These are phyloP conservation scores for Suillus fuscotomentosus DNA, from an alignment of 768 basidiomycete species.

Conservation along the genomic window DNA sequence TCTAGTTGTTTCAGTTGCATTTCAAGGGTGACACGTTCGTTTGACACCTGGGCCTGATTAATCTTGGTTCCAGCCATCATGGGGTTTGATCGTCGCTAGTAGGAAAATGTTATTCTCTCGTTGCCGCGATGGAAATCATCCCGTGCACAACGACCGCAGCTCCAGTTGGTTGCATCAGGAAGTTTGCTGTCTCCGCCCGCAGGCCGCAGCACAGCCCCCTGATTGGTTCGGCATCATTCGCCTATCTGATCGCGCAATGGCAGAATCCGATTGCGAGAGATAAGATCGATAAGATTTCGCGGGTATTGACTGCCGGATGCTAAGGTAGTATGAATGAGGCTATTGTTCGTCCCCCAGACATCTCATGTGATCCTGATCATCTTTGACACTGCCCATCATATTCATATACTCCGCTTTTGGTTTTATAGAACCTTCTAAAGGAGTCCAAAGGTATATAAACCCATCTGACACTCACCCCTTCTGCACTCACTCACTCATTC, in stretches of 20 bases:
- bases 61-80: neutral
- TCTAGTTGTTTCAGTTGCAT: neutral
- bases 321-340: neutral
- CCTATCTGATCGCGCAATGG: neutral
- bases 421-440: neutral
- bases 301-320: neutral
- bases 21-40: neutral
- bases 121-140: neutral
- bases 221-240: neutral
- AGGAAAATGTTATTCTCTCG: no score
- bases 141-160: neutral
- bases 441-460: constrained; percentile 7
- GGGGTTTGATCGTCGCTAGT: neutral
- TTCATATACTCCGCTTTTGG: constrained; percentile 5
- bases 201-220: neutral
- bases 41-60: neutral
- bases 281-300: neutral
- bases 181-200: neutral
- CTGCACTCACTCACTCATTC: neutral
- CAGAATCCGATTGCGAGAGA: neutral
- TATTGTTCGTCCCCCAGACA: constrained; percentile 1
- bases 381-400: neutral
- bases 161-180: neutral
- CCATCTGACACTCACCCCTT: neutral
- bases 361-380: constrained; percentile 2